These are phyloP conservation scores for Didymella exigua DNA, from an alignment of 2,329 filamentous ascomycete genomes.

Conservation along the genomic window DNA sequence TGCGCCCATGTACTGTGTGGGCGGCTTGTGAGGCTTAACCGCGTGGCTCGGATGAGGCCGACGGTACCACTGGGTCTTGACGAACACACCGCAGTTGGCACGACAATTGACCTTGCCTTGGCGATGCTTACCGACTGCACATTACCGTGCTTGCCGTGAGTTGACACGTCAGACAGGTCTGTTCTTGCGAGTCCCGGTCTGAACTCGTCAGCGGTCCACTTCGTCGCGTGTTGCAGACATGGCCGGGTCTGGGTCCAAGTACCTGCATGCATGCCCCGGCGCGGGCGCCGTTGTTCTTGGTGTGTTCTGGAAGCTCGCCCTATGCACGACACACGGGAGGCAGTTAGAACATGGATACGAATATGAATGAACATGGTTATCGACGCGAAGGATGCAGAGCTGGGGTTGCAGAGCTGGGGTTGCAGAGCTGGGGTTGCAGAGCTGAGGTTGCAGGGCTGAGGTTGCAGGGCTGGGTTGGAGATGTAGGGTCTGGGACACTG, in stretches of 20 bases:
- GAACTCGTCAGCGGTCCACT: slow-evolving; percentile 4
- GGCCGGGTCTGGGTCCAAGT: slow-evolving; percentile 6
- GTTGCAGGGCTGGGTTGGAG: too few relatives aligned
- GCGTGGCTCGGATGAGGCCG: slow-evolving; percentile 4
- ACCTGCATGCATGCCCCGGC: slow-evolving; percentile 7
- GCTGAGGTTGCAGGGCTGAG: too few relatives aligned
- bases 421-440: too few relatives aligned
- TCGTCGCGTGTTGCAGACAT: neutral
- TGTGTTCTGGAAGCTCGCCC: slow-evolving; percentile 5
- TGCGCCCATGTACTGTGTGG: slow-evolving; percentile 4
- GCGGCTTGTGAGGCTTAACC: slow-evolving; percentile 9
- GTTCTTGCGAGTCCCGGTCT: neutral
- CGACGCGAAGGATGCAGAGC: neutral
- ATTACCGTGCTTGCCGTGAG: slow-evolving; percentile 2
- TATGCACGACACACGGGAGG: neutral
- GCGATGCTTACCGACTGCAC: slow-evolving; percentile 2
- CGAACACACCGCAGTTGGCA: neutral
- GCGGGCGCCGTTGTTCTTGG: slow-evolving; percentile 1
- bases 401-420: too few relatives aligned
- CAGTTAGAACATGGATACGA: too few relatives aligned
- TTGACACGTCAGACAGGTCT: neutral
- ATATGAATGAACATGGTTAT: neutral
- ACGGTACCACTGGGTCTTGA: neutral
- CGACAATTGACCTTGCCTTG: neutral
- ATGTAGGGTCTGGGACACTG: too few relatives aligned